Conservation (phyloP, 2,329 filamentous ascomycete species). For the Fusarium lyarnte region DNA sequence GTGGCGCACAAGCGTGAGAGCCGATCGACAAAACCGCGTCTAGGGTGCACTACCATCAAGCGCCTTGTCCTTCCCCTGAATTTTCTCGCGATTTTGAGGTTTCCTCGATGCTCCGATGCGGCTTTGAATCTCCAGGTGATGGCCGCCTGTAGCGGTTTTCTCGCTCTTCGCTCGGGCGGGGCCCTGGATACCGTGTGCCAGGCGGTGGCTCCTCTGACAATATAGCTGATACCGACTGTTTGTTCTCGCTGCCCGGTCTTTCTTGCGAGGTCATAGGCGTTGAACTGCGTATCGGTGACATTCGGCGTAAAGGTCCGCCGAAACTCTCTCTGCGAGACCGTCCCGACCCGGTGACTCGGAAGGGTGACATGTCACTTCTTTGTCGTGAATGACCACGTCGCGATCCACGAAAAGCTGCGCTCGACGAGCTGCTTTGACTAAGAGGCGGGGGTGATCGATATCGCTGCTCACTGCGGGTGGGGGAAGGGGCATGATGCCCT, state of each 20-base stretch:
- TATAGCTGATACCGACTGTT: slow-evolving; percentile 49
- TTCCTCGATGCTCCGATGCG: slow-evolving; percentile 16
- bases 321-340: slow-evolving; percentile 42
- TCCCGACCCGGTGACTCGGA: slow-evolving; percentile 41
- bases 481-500: slow-evolving; percentile 48
- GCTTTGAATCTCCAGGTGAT: slow-evolving; percentile 29
- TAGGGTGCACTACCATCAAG: slow-evolving; percentile 18
- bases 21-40: slow-evolving; percentile 28
- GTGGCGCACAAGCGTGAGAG: slow-evolving; percentile 30
- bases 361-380: slow-evolving; percentile 51
- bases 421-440: slow-evolving; percentile 42
- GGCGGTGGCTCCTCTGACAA: slow-evolving; percentile 42
- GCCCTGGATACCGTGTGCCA: slow-evolving; percentile 17
- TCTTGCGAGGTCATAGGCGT: slow-evolving; percentile 39
- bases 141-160: slow-evolving; percentile 22
- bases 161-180: slow-evolving; percentile 16
- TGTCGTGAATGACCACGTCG: slow-evolving; percentile 49
- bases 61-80: slow-evolving; percentile 29
- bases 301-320: slow-evolving; percentile 38
- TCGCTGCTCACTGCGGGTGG: slow-evolving; percentile 44
- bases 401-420: slow-evolving; percentile 36
- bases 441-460: slow-evolving; percentile 49
- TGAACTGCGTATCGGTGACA: slow-evolving; percentile 39
- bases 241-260: slow-evolving; percentile 42
- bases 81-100: slow-evolving; percentile 24